Evolutionary conservation across 805 yeast genomes (phyloP), one percentile per base, ranked within the genome.

Genomic region (Wickerhamiella azyma): DNA sequence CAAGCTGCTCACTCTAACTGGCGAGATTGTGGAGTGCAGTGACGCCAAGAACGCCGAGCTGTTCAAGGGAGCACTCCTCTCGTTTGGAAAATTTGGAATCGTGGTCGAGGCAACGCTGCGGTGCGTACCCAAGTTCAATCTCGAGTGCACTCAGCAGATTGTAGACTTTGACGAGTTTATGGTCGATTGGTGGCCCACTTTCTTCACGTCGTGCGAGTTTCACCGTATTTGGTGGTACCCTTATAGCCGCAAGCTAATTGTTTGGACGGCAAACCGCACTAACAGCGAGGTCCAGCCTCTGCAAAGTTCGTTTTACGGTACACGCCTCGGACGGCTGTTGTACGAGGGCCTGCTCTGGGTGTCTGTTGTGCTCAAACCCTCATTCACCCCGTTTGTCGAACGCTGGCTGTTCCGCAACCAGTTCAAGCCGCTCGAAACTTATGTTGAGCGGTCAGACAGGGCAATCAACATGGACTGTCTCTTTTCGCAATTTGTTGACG

Each of bases 171-270:
- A 81, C 19, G 75, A 85, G 6, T 65, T 89, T 19, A 63, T 89
- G 54, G 69, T 76, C 50, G 65, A 66, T 49, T 48, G 53, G 11
- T 85, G 94, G 85, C 85, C 81, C 53, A 68, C 70, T 11, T 63
- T 89, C 39, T 89, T 96, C 94, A 75, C 83, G 3, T 77, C 85
- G 40, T 73, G 85, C n/a, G 98, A 89, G 65, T 89, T 77, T 58
- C 81, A 86, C 39, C 76, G 97, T 52, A 76, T 86, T 42, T 89
- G 97, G 96, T 92, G 97, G 97, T 92, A 82, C 63, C 97, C 98
- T 1, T 92, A 89, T 62, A 71, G 92, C 14, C 75, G 76, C 43
- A 81, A 81, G 58, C 84, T 94, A 67, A 77, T 86, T 28, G 67
- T 86, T 41, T 89, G 97, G 96, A 75, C 94, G 59, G 97, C 94